Evolutionary conservation across 78 protist genomes (phyloP), one percentile per base, ranked within the genome.

Genomic region (Acrasis kona): DNA sequence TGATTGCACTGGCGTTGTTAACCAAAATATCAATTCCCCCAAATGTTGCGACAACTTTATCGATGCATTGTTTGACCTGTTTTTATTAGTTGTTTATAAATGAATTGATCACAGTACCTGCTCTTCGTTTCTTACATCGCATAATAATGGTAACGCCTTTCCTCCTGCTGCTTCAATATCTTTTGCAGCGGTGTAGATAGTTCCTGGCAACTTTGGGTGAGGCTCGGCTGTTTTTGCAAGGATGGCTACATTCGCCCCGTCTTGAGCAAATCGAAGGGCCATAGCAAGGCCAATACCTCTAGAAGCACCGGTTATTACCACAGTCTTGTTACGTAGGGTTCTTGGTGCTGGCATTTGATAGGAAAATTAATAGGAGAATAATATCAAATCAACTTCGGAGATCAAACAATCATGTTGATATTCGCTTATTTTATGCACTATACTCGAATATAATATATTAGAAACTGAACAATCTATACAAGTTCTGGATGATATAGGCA

Each of bases 251-350:
- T 73, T 73, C 32, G 35, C 2, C 19, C 83, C 83, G 38, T 2
- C 6, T 39, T 73, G 39, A 2, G 83, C 83, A 1, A 37, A 19
- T 27, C 35, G 41, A n/a, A 79, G 50, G 2, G 83, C 83, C 36
- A 78, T 72, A 30, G 80, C 67, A 10, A 32, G 57, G n/a, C 83
- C 83, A 65, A 79, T 79, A 39, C 83, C 83, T 12, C 83, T 28
- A 8, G 80, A 28, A n/a, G 75, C 69, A 27, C 83, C 83, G 30
- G 83, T 68, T 37, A 79, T 42, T 30, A 79, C 10, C 64, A 42
- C 36, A 12, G 61, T 50, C 27, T 73, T 27, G 10, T 70, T 70
- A 38, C 70, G 68, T 3, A 79, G 57, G 64, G 4, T n/a, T 10
- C 9, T 50, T n/a, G 19, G 19, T 50, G 61, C 19, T 50, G 61